Evolutionary conservation across 2,329 filamentous ascomycete species (phyloP).

Genomic region (Dryadomyces quercivorus): DNA sequence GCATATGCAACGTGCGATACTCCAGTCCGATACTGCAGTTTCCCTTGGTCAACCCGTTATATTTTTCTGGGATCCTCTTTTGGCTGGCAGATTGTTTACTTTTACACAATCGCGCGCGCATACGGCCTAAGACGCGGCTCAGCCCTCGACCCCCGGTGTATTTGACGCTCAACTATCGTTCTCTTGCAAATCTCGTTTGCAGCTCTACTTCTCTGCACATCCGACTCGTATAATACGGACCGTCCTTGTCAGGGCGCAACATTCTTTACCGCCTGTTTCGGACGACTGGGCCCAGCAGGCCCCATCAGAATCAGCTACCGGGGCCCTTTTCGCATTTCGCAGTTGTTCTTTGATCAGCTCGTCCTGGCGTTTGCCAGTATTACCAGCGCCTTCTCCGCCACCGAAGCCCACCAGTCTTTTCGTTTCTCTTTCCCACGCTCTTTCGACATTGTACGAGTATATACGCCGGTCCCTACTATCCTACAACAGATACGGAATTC

Average conservation of each 20-base stretch:
- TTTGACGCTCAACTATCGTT: background rate
- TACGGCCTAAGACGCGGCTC: background rate
- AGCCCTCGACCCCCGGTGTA: background rate
- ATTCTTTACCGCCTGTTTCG: background rate
- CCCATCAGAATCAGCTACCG: background rate
- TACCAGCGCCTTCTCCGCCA: background rate
- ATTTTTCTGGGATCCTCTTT: background rate
- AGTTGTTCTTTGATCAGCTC: background rate
- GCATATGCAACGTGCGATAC: constrained; percentile 6
- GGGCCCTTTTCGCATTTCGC: background rate
- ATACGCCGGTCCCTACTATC: background rate
- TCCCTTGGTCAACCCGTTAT: background rate
- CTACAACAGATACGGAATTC: background rate
- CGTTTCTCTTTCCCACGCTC: background rate
- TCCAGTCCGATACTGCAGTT: background rate
- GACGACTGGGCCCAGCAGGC: background rate
- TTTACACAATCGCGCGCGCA: constrained; percentile 1
- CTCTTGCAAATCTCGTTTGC: background rate
- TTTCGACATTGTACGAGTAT: background rate
- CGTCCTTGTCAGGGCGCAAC: background rate
- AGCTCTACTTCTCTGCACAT: too few relatives aligned
- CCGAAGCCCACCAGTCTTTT: background rate
- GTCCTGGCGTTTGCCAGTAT: background rate
- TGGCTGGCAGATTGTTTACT: constrained; percentile 4
- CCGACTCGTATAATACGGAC: too few relatives aligned